Base-by-base conservation (phyloP, 1,139 yeast species). In the Magnusiomyces magnusii region DNA sequence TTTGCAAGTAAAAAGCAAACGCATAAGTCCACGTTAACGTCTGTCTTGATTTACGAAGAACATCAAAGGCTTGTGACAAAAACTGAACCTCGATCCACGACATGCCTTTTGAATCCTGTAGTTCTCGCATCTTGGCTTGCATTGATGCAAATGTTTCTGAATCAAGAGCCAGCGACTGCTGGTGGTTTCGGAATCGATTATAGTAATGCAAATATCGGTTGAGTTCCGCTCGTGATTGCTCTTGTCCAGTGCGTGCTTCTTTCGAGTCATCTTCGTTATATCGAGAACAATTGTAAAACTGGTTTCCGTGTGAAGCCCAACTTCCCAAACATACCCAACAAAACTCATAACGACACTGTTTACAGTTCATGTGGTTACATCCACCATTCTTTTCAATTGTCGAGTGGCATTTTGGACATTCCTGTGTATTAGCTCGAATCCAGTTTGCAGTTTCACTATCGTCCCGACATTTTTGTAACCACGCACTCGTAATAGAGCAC, bases 81-180 rank as follows among this genome's bases (percentile, higher is more conserved):
- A 87, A 92, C 68, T 89, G 95, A 1, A 91, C 87, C 67, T 92
- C 97, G 60, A 88, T 88, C 96, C 97, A 91, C 1, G 95, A 86
- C 61, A 89, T 78, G 2, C 84, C 83, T 3, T 78, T 75, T 2
- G 78, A 78, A 60, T 83, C 83, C 66, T 87, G 92, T 73, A 92
- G 76, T 50, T 78, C 76, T 61, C 81, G 81, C 70, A 91, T 88
- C 65, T 82, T 81, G 47, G 76, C 74, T 63, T 88, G 87, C 59
- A 91, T 84, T 52, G 79, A 78, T 28, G 77, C 75, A 61, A 87
- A 82, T 15, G 91, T 79, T 61, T 77, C 80, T 63, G 80, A 76
- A 71, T 92, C 98, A 54, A 88, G 84, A 61, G 80, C 81, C 73
- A 89, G 83, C 1, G 97, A 89, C 25, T 81, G 80, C 68, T 87